Evolutionary conservation across 257 asterid genomes (phyloP).

Genomic region (Fraxinus cuspidata): DNA sequence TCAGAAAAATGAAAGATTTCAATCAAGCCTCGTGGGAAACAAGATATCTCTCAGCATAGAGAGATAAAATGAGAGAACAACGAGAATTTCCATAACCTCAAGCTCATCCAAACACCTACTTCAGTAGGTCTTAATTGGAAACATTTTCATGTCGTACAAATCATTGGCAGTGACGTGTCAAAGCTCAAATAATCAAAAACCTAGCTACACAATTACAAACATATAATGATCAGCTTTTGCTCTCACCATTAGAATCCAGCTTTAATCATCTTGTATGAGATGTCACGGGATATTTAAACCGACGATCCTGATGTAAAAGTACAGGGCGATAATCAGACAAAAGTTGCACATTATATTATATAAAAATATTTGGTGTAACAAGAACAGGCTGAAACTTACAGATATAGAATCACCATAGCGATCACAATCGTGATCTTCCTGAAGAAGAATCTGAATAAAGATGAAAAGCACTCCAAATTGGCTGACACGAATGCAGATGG

Average conservation of each 20-base stretch:
- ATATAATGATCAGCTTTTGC: background rate
- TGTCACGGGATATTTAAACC: slow-evolving; percentile 33
- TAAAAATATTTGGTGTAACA: slow-evolving; percentile 24
- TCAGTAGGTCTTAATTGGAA: slow-evolving; percentile 32
- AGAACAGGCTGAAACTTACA: slow-evolving; percentile 38
- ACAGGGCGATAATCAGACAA: slow-evolving; percentile 16
- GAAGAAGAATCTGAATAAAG: slow-evolving; percentile 41
- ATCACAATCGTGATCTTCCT: slow-evolving; percentile 32
- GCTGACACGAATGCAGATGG: background rate
- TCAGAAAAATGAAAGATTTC: background rate
- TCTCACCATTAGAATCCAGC: slow-evolving; percentile 50
- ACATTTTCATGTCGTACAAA: slow-evolving; percentile 46
- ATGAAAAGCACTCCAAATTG: background rate
- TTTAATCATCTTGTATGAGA: slow-evolving; percentile 27
- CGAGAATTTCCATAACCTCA: slow-evolving; percentile 21
- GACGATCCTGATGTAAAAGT: slow-evolving; percentile 33
- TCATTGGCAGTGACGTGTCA: slow-evolving; percentile 30
- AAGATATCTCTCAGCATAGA: background rate
- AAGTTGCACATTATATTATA: slow-evolving; percentile 13
- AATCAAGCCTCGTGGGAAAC: background rate
- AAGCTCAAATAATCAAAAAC: slow-evolving; percentile 33
- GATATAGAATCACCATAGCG: slow-evolving; percentile 30
- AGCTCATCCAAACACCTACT: slow-evolving; percentile 2
- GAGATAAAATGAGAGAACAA: no score
- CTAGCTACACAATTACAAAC: slow-evolving; percentile 16